These are phyloP conservation scores for Eragrostis tef DNA, from an alignment of 202 grass and related monocot species.

Conservation along the genomic window DNA sequence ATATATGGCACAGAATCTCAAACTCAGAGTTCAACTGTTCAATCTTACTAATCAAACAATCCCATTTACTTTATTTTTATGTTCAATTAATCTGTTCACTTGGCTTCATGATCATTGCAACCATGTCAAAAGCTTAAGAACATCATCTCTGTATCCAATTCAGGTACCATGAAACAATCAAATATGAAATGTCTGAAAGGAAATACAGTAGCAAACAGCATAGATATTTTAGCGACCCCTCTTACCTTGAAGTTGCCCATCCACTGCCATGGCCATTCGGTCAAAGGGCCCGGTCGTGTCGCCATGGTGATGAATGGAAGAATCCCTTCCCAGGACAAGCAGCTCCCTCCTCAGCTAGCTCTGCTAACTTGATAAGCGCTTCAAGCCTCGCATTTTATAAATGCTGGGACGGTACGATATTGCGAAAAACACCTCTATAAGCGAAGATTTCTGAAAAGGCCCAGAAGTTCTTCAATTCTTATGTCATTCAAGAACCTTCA, in stretches of 20 bases:
- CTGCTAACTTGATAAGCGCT: slow-evolving; percentile 28
- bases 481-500: too few species aligned
- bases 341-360: slow-evolving; percentile 18
- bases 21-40: not conserved
- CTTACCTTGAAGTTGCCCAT: slow-evolving; percentile 72
- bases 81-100: not conserved
- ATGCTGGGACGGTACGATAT: slow-evolving; percentile 22
- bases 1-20: not conserved
- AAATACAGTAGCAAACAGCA: not conserved
- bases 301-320: slow-evolving; percentile 48
- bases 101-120: slow-evolving; percentile 5
- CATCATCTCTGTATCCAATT: not conserved
- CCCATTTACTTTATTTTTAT: not conserved
- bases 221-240: not conserved
- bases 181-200: not conserved
- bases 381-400: slow-evolving; percentile 42
- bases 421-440: slow-evolving; percentile 23
- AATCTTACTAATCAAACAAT: not conserved
- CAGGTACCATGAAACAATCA: not conserved
- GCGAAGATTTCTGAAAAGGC: not conserved
- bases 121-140: slow-evolving; percentile 23
- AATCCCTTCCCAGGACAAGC: slow-evolving; percentile 11
- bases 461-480: not conserved
- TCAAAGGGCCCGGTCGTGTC: slow-evolving; percentile 63
- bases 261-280: slow-evolving; percentile 74